These are phyloP conservation scores for Phytophthora idaei DNA, from an alignment of 352 stramenopile species.

Conservation along the genomic window DNA sequence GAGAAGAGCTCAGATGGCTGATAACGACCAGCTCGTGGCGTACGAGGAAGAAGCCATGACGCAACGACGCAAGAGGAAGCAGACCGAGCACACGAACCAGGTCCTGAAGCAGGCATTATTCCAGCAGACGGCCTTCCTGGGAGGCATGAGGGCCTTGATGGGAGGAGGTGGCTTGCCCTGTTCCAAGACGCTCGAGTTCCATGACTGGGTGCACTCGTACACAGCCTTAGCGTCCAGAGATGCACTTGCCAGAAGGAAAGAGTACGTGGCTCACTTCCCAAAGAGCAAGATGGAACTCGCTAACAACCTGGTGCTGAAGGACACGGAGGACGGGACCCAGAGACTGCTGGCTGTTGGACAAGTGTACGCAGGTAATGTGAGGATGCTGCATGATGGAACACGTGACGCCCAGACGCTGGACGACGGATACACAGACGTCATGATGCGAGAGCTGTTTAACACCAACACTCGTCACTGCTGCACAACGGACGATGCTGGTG, in stretches of 20 bases:
- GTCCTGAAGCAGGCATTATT: slow-evolving; percentile 73
- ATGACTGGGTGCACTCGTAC: slow-evolving; percentile 82
- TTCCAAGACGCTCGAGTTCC: slow-evolving; percentile 63
- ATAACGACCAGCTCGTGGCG: slow-evolving; percentile 57
- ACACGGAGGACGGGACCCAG: slow-evolving; percentile 47
- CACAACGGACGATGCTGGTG: slow-evolving; percentile 30
- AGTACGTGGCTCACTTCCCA: slow-evolving; percentile 57
- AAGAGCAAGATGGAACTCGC: slow-evolving; percentile 70
- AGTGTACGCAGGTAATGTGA: slow-evolving; percentile 47
- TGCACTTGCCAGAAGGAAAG: slow-evolving; percentile 33
- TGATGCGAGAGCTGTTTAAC: slow-evolving; percentile 43
- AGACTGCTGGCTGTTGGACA: slow-evolving; percentile 29
- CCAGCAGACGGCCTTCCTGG: slow-evolving; percentile 64
- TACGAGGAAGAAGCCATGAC: slow-evolving; percentile 66
- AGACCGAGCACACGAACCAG: slow-evolving; percentile 58
- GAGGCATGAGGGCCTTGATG: slow-evolving; percentile 56
- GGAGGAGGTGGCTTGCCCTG: slow-evolving; percentile 38
- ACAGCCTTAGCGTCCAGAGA: slow-evolving; percentile 51
- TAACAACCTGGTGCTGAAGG: slow-evolving; percentile 54
- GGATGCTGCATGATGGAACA: slow-evolving; percentile 62
- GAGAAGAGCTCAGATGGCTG: slow-evolving; percentile 43
- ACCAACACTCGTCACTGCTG: slow-evolving; percentile 8
- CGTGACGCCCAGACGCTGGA: slow-evolving; percentile 31
- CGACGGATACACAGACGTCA: slow-evolving; percentile 29
- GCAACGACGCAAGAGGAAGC: slow-evolving; percentile 64